Percentiles rank a stretch among this genome's conserved stretches.
Evolutionary conservation across 257 asterid species (phyloP).

Genomic region (Capsicum rhomboideum): DNA sequence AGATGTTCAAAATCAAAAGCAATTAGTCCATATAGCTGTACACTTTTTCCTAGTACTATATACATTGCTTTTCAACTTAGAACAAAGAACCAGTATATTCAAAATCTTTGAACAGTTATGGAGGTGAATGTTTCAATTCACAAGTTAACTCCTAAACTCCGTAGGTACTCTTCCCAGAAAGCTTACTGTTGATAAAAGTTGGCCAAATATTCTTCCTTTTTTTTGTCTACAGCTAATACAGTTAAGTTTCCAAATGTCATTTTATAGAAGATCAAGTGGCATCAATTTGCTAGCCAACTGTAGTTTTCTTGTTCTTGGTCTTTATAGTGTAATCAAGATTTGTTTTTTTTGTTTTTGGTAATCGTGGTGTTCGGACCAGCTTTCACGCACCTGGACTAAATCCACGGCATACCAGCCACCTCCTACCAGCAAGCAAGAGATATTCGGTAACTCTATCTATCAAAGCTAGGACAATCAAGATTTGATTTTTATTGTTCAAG

Average conservation of each 20-base stretch:
- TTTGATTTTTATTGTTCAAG: slow-evolving; percentile 3
- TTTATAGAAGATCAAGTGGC: neutral
- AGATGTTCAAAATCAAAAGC: neutral
- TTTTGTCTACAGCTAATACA: neutral
- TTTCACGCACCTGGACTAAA: no score
- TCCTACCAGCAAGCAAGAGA: no score
- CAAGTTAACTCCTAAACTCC: slow-evolving; percentile 31
- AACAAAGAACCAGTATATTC: neutral
- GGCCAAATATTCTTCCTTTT: neutral
- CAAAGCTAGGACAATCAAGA: neutral
- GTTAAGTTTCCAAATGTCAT: neutral
- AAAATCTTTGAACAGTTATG: slow-evolving; percentile 23
- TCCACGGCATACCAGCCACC: no score
- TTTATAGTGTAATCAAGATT: neutral
- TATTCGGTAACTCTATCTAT: no score
- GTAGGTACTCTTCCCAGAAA: slow-evolving; percentile 65
- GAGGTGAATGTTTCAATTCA: slow-evolving; percentile 30
- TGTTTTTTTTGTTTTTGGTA: no score
- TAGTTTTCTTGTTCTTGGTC: neutral
- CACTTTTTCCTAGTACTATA: neutral
- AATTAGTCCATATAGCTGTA: neutral
- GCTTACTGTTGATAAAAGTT: slow-evolving; percentile 36
- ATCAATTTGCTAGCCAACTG: neutral
- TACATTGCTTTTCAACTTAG: neutral
- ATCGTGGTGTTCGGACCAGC: no score